phyloP scores from a whole-genome alignment of 495 filamentous ascomycete genomes.

The Aspergillus olivimuriae region DNA sequence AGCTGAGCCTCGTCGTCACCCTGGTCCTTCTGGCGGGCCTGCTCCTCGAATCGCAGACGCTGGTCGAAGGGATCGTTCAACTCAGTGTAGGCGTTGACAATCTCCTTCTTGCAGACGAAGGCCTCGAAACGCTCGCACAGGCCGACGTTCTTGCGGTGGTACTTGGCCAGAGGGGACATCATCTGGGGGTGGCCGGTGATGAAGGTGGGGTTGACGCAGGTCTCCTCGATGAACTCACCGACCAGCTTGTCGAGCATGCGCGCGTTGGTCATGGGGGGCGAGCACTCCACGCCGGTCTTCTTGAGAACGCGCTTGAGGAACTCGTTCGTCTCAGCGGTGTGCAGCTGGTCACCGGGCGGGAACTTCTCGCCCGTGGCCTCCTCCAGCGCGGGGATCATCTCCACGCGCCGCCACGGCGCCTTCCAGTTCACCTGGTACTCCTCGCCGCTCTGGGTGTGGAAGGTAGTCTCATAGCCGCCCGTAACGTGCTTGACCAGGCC shows the following conservation, averaged over 20 bases:
- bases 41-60: conserved; percentile 90
- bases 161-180: conserved; percentile 98
- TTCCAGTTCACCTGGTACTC: conserved; percentile 91
- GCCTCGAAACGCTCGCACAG: conserved; percentile 96
- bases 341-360: conserved; percentile 79
- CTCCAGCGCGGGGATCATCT: conserved; percentile 96
- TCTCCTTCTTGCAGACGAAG: conserved; percentile 97
- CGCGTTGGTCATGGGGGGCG: conserved; percentile 87
- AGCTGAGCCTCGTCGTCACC: conserved; percentile 96
- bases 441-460: conserved; percentile 76
- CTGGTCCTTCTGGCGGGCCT: conserved; percentile 89
- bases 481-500: conserved; percentile 86
- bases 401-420: conserved; percentile 83
- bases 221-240: conserved; percentile 92
- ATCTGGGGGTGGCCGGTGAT: conserved; percentile 90
- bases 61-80: conserved; percentile 97
- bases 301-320: conserved; percentile 80
- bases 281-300: conserved; percentile 86
- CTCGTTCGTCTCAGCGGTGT: conserved; percentile 78
- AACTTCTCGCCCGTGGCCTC: conserved; percentile 87
- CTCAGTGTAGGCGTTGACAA: conserved; percentile 95
- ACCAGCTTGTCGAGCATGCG: conserved; percentile 97
- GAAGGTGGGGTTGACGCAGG: conserved; percentile 92
- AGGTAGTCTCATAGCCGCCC: conserved; percentile 76
- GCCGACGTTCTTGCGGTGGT: conserved; percentile 72